Conservation (phyloP, 768 basidiomycete genomes). For the Crepidotus variabilis region DNA sequence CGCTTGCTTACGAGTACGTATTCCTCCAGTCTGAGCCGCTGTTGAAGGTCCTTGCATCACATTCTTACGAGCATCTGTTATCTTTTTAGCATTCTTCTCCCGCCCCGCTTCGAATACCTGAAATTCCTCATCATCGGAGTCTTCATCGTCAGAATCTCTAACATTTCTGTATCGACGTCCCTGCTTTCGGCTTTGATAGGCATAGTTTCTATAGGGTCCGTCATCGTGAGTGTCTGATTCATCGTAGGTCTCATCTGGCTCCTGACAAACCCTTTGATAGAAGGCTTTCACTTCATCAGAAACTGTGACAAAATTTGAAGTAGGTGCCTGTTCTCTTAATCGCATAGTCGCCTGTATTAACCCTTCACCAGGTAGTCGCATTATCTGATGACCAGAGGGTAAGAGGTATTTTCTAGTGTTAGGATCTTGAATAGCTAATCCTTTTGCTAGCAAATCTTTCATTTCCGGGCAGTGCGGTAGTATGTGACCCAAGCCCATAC, state of each 20-base stretch:
- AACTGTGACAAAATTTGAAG: not conserved
- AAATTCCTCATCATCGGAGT: not conserved
- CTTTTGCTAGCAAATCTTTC: conserved; percentile 2
- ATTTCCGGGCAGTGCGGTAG: conserved; percentile 4
- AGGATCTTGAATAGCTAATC: conserved; percentile 1
- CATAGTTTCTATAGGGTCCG: too few species aligned
- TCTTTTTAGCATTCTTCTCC: not conserved
- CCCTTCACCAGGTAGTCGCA: not conserved
- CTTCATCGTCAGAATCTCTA: not conserved
- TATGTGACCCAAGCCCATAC: conserved; percentile 1
- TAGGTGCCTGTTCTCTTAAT: not conserved
- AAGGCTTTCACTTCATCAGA: not conserved
- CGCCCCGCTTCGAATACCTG: not conserved
- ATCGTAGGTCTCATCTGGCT: too few species aligned
- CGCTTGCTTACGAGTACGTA: not conserved
- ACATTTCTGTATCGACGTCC: too few species aligned
- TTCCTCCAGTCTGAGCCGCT: not conserved
- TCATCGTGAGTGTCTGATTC: not conserved
- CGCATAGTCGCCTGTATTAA: not conserved
- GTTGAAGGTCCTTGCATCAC: not conserved
- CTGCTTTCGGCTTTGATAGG: too few species aligned
- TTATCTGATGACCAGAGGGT: not conserved
- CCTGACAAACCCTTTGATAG: not conserved
- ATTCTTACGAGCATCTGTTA: not conserved
- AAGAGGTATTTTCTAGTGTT: not conserved